Conservation (phyloP, 2,329 filamentous ascomycete species). For the Coniochaeta ligniaria region DNA sequence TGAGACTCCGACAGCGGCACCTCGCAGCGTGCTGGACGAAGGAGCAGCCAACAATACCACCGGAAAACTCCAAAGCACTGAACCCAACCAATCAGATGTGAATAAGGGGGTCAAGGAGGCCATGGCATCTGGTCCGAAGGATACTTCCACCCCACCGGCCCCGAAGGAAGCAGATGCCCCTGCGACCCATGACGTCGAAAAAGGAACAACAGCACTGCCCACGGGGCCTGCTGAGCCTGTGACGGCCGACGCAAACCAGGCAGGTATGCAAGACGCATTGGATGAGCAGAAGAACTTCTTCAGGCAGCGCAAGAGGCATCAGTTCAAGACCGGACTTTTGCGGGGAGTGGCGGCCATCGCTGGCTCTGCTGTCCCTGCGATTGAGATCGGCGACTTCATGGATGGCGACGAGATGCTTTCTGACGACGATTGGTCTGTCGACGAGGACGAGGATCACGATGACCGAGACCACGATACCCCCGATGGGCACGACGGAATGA, state of each 20-base stretch:
- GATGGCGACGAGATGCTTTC: background rate
- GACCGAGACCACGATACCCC: background rate
- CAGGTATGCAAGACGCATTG: background rate
- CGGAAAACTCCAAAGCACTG: background rate
- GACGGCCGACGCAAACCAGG: background rate
- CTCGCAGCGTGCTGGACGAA: background rate
- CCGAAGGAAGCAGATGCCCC: background rate
- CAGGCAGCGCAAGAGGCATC: background rate
- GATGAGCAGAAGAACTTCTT: background rate
- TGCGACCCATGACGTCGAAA: background rate
- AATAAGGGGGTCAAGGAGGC: background rate
- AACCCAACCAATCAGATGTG: background rate
- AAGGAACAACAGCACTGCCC: background rate
- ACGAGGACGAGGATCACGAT: background rate
- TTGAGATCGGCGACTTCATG: background rate
- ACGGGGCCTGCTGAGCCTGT: background rate
- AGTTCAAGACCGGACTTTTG: background rate
- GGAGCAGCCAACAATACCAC: background rate
- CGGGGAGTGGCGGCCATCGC: background rate
- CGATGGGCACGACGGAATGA: background rate
- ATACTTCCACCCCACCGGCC: background rate
- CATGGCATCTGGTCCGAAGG: background rate
- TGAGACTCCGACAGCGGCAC: background rate
- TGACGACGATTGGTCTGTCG: background rate
- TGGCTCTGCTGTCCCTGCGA: background rate